Conservation (phyloP, 2,329 filamentous ascomycete species). For the Pyrenophora graminea region DNA sequence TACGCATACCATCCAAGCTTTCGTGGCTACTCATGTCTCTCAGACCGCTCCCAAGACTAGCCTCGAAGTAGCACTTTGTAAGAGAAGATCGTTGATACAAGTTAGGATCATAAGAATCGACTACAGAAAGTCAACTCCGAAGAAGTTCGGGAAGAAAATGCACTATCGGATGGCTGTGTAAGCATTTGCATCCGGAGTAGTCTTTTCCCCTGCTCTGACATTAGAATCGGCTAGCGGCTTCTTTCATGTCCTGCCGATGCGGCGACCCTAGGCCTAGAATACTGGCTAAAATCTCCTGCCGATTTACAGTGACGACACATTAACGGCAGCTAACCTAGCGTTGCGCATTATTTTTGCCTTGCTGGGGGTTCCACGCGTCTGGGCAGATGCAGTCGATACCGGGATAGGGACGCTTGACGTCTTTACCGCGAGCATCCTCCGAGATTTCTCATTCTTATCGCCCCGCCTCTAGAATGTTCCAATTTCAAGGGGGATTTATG, state of each 20-base stretch:
- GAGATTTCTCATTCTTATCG: slow-evolving; percentile 11
- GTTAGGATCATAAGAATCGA: too few relatives aligned
- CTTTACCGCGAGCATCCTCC: slow-evolving; percentile 11
- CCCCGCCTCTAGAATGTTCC: slow-evolving; percentile 5
- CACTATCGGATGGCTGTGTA: too few relatives aligned
- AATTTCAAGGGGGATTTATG: slow-evolving; percentile 3
- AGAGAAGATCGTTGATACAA: too few relatives aligned
- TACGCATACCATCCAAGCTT: too few relatives aligned
- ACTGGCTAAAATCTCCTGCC: not conserved
- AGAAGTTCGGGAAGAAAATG: too few relatives aligned
- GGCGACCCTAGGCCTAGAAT: not conserved
- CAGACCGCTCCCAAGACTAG: too few relatives aligned
- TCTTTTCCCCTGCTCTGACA: too few relatives aligned
- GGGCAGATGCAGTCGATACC: slow-evolving; percentile 7
- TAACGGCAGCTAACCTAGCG: slow-evolving; percentile 9
- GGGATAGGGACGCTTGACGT: slow-evolving; percentile 5
- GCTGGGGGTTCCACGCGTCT: slow-evolving; percentile 1
- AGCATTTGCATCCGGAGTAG: too few relatives aligned
- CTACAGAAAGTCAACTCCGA: too few relatives aligned
- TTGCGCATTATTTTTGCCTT: not conserved
- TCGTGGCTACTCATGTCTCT: too few relatives aligned
- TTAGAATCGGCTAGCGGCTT: too few relatives aligned
- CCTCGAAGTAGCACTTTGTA: too few relatives aligned
- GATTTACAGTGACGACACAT: slow-evolving; percentile 8
- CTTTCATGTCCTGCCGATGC: not conserved